Evolutionary conservation across 2,329 filamentous ascomycete species (phyloP).

Genomic region (Ambrosiella beaveri): DNA sequence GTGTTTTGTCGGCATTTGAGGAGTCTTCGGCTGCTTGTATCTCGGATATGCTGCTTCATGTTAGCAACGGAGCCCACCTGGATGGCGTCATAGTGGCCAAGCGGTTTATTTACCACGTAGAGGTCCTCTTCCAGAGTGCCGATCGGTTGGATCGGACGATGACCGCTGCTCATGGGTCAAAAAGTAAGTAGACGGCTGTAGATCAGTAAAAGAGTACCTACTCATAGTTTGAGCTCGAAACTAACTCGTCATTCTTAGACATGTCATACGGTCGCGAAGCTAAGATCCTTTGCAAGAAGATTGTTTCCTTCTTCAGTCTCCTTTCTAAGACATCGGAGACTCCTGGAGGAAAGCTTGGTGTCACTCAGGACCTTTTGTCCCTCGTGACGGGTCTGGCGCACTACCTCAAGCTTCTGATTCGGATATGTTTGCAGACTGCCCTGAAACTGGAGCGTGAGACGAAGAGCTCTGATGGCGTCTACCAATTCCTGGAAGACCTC

Average conservation of each 20-base stretch:
- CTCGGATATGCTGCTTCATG: slow-evolving; percentile 95
- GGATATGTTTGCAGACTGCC: slow-evolving; percentile 88
- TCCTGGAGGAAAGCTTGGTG: slow-evolving; percentile 75
- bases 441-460: slow-evolving; percentile 80
- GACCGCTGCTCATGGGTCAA: slow-evolving; percentile 23
- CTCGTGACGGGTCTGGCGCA: slow-evolving; percentile 91
- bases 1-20: slow-evolving; percentile 88
- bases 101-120: slow-evolving; percentile 90
- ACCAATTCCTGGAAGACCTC: slow-evolving; percentile 69
- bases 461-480: slow-evolving; percentile 54
- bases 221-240: not conserved
- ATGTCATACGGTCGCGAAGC: slow-evolving; percentile 86
- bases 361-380: slow-evolving; percentile 95
- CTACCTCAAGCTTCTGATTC: slow-evolving; percentile 91
- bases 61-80: slow-evolving; percentile 92
- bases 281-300: slow-evolving; percentile 99
- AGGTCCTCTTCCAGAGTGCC: slow-evolving; percentile 76
- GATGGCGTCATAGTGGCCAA: slow-evolving; percentile 90
- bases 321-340: slow-evolving; percentile 89
- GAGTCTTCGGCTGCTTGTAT: slow-evolving; percentile 97
- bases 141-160: slow-evolving; percentile 70
- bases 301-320: slow-evolving; percentile 91
- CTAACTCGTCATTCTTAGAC: slow-evolving; percentile 28
- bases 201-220: not conserved
- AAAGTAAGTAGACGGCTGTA: slow-evolving; percentile 39